Percentiles rank a stretch among this genome's conserved stretches.
These are phyloP conservation scores for Acer yangbiense DNA, from an alignment of 345 rosid genomes.

Conservation along the genomic window DNA sequence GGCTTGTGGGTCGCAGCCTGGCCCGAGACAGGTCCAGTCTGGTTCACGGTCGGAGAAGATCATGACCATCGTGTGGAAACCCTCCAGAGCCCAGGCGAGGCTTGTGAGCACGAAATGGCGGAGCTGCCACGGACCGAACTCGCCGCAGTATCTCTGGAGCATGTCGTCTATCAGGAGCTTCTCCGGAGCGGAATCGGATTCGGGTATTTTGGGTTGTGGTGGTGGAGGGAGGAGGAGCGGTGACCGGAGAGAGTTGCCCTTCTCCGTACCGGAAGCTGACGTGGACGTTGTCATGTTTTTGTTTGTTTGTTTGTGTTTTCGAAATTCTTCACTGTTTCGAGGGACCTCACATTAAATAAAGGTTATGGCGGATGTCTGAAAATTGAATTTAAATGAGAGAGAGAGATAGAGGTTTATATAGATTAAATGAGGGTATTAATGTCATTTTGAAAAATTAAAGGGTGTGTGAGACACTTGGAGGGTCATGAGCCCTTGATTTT, in stretches of 20 bases:
- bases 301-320: neutral
- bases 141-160: slow-evolving; percentile 79
- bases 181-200: slow-evolving; percentile 31
- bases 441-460: neutral
- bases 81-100: slow-evolving; percentile 93
- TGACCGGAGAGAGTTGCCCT: slow-evolving; percentile 22
- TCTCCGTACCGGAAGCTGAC: slow-evolving; percentile 19
- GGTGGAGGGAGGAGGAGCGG: slow-evolving; percentile 32
- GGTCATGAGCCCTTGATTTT: neutral
- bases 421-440: neutral
- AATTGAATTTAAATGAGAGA: neutral
- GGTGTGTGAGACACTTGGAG: neutral
- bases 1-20: slow-evolving; percentile 45
- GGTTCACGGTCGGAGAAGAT: slow-evolving; percentile 90
- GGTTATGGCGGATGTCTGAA: too few species aligned
- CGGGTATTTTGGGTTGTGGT: slow-evolving; percentile 10
- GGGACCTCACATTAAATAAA: neutral
- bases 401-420: neutral
- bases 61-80: slow-evolving; percentile 93
- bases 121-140: slow-evolving; percentile 87
- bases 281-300: slow-evolving; percentile 2
- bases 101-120: slow-evolving; percentile 80
- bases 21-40: slow-evolving; percentile 42
- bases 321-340: too few species aligned
- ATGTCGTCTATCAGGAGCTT: slow-evolving; percentile 74